These are phyloP conservation scores for Gremmenia infestans DNA, from an alignment of 2,329 filamentous ascomycete species.

Conservation along the genomic window DNA sequence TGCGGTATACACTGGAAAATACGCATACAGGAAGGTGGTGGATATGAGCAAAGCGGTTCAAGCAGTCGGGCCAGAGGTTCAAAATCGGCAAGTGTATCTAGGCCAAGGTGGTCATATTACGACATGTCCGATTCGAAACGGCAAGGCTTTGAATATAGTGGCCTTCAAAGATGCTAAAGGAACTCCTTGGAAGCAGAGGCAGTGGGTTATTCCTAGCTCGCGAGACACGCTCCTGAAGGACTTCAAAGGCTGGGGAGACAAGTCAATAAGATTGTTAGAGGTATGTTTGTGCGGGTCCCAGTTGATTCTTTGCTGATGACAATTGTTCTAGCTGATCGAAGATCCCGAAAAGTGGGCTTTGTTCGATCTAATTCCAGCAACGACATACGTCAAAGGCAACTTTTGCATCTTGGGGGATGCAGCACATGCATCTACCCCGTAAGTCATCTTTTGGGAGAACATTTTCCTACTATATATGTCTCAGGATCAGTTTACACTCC, in stretches of 20 bases:
- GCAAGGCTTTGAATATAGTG: constrained; percentile 50
- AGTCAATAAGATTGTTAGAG: constrained; percentile 15
- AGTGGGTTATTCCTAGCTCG: constrained; percentile 37
- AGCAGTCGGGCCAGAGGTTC: constrained; percentile 43
- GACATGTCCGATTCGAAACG: constrained; percentile 53
- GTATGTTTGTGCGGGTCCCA: constrained; percentile 3
- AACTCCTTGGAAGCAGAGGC: constrained; percentile 34
- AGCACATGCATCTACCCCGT: constrained; percentile 49
- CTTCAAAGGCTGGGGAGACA: constrained; percentile 38
- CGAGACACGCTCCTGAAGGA: constrained; percentile 38
- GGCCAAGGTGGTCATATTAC: constrained; percentile 52
- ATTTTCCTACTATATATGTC: no score
- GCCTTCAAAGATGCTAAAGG: constrained; percentile 41
- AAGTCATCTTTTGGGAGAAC: no score
- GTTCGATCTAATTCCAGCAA: constrained; percentile 47
- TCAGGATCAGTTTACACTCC: no score
- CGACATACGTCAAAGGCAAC: constrained; percentile 39
- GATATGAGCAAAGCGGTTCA: constrained; percentile 48
- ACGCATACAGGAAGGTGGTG: constrained; percentile 55
- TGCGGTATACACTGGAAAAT: constrained; percentile 50
- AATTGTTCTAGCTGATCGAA: constrained; percentile 37
- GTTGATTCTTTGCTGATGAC: background rate
- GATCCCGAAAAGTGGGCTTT: constrained; percentile 50
- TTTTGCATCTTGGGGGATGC: constrained; percentile 51
- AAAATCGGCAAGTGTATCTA: constrained; percentile 48